Evolutionary conservation across 148 eudicot species (phyloP).

Genomic region (Rhododendron griersonianum): DNA sequence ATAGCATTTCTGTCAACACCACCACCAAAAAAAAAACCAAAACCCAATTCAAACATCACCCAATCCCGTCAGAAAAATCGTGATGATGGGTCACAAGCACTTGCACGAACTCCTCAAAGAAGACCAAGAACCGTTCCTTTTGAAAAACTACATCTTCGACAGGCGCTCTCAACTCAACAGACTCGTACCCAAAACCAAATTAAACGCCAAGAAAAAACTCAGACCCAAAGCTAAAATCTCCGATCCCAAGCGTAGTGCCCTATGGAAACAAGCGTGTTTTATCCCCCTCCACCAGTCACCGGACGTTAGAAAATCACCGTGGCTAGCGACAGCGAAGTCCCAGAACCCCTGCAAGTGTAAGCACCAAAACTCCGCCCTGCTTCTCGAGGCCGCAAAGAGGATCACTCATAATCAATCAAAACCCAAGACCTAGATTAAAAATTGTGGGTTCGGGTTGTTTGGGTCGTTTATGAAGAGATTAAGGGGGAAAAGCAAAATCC

Average conservation of each 20-base stretch:
- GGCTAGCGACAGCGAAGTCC: too few species aligned
- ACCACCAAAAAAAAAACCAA: background rate
- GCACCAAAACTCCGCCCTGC: slow-evolving; percentile 57
- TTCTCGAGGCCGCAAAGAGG: slow-evolving; percentile 66
- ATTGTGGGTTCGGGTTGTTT: slow-evolving; percentile 41
- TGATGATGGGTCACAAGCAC: slow-evolving; percentile 47
- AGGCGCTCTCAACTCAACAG: slow-evolving; percentile 37
- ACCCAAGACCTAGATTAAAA: slow-evolving; percentile 34
- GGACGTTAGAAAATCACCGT: slow-evolving; percentile 37
- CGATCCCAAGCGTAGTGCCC: slow-evolving; percentile 17
- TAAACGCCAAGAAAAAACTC: slow-evolving; percentile 11
- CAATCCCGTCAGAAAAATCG: background rate
- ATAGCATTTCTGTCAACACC: background rate
- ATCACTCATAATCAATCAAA: slow-evolving; percentile 36
- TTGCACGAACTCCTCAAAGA: slow-evolving; percentile 65
- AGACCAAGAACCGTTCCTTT: slow-evolving; percentile 83
- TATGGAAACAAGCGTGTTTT: slow-evolving; percentile 64
- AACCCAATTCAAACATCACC: background rate
- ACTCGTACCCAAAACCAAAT: slow-evolving; percentile 10
- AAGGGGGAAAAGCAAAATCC: slow-evolving; percentile 19
- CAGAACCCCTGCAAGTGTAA: too few species aligned
- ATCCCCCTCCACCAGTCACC: slow-evolving; percentile 56
- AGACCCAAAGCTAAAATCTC: slow-evolving; percentile 29
- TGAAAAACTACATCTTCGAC: slow-evolving; percentile 47
- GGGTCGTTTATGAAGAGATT: slow-evolving; percentile 57